phyloP scores from a whole-genome alignment of 2,329 filamentous ascomycete genomes.

The Akanthomyces lecanii region DNA sequence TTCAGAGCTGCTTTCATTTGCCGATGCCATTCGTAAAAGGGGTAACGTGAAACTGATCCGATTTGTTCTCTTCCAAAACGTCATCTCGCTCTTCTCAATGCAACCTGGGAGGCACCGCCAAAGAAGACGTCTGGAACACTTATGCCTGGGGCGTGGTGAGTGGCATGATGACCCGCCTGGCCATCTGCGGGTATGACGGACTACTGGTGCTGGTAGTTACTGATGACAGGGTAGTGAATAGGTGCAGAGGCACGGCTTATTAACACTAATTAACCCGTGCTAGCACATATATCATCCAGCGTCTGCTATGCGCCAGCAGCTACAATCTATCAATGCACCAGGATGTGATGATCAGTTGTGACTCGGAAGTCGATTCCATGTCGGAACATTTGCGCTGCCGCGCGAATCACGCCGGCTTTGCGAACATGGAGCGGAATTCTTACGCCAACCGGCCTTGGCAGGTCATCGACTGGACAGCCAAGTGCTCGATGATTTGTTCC shows the following conservation, averaged over 20 bases:
- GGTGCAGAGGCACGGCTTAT: not conserved
- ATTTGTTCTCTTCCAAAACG: not conserved
- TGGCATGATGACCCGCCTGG: not conserved
- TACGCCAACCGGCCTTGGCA: not conserved
- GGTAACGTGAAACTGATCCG: not conserved
- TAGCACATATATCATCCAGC: not conserved
- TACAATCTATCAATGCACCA: not conserved
- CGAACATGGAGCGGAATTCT: not conserved
- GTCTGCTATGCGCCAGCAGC: not conserved
- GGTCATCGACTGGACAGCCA: not conserved
- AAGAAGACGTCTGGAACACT: not conserved
- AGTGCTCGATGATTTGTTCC: not conserved
- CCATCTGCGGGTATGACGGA: not conserved
- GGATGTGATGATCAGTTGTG: not conserved
- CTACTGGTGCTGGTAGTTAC: not conserved
- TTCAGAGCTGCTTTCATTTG: not conserved
- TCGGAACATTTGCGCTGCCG: not conserved
- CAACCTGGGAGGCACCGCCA: not conserved
- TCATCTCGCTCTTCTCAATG: not conserved
- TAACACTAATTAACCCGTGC: not conserved
- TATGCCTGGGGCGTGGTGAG: too few relatives aligned
- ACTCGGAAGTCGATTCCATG: not conserved
- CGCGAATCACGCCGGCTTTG: not conserved
- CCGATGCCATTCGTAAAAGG: not conserved
- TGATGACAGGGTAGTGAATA: not conserved